Evolutionary conservation across 106 monocot genomes (phyloP), one percentile per base, ranked within the genome.

Genomic region (Dendrobium catenatum): DNA sequence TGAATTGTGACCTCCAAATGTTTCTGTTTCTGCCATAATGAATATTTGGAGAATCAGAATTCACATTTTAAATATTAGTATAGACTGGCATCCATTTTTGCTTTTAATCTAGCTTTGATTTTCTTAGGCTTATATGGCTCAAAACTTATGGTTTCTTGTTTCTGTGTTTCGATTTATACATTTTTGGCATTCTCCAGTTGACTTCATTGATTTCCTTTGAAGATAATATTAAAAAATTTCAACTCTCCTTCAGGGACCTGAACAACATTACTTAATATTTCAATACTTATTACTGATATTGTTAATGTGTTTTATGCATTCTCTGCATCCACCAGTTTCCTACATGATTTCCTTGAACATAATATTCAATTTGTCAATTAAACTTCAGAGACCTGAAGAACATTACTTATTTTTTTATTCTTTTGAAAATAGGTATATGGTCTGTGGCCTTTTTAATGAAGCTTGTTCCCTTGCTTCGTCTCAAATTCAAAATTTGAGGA

Each of bases 381-480:
- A 37, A 20, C 41, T 41, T 73, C 41, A 73, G 11, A 4, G 27
- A 68, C 68, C 31, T 27, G 5, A 10, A 68, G 68, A 68, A 68
- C 10, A n/a, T 42, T 26, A 41, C 16, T 16, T 41, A 18, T 41
- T 17, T 73, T 73, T 73, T 42, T 11, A n/a, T 26, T 49, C 19
- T 44, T 75, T 27, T 48, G 33, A 24, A 49, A 26, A 17, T 51
- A 95, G 95, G 41, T 89, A 82, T 81, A 87, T 93, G 55, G 89
- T 93, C 6, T 79, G 82, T 68, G 80, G 87, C 64, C 83, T 84
- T 86, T 93, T 93, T 55, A 88, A 89, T 80, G 93, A 91, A 24
- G 92, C 93, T 24, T 81, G 83, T 40, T 85, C 90, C 15, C 54
- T 88, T 37, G 77, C 95, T 79, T 82, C 83, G 79, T 89, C 89